Evolutionary conservation across 164 flowering plant genomes (phyloP), one percentile per base, ranked within the genome.

Genomic region (Chimonanthus praecox): DNA sequence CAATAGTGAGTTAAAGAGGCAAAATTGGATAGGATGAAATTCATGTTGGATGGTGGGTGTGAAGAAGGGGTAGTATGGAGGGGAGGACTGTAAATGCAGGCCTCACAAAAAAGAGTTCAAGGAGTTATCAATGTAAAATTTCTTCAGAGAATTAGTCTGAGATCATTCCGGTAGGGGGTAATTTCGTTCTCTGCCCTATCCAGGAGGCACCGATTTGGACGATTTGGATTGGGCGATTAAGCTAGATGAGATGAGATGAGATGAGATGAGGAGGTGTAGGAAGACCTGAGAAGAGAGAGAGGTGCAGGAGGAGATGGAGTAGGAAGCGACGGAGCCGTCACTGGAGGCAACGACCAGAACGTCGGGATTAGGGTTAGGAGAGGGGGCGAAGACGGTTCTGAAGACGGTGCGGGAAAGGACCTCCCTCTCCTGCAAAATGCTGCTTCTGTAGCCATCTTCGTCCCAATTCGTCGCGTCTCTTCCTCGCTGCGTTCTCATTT

Each of bases 261-360:
- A 54, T 48, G 13, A 54, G 33, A 49, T 4, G 33, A 33, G 33
- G 67, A 13, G 64, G 3, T 62, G 6, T 5, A 51, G 70, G 74
- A 82, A 79, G 49, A 88, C 91, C 70, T 58, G 73, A 5, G 84
- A 72, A n/a, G 60, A 54, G 33, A 33, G 33, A 74, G 90, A 80
- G 58, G 87, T 73, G 82, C 84, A 83, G 49, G 94, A 84, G 46
- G 97, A 78, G 68, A 95, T 80, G 49, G 96, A 92, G 81, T 89
- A 93, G n/a, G 97, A 80, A 33, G 98, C 87, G 49, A 95, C 64
- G 49, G 97, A 86, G 58, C 99, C 99, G 72, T 93, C 97, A 58
- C 98, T 94, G 74, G 91, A 85, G 60, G 97, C 99, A 49, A 84
- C 89, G 73, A 95, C 91, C 66, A 95, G 77, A 80, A 70, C 50